Percentiles rank a stretch among this genome's conserved stretches.
These are phyloP conservation scores for Lasiosphaeria ovina DNA, from an alignment of 495 filamentous ascomycete species.

Conservation along the genomic window DNA sequence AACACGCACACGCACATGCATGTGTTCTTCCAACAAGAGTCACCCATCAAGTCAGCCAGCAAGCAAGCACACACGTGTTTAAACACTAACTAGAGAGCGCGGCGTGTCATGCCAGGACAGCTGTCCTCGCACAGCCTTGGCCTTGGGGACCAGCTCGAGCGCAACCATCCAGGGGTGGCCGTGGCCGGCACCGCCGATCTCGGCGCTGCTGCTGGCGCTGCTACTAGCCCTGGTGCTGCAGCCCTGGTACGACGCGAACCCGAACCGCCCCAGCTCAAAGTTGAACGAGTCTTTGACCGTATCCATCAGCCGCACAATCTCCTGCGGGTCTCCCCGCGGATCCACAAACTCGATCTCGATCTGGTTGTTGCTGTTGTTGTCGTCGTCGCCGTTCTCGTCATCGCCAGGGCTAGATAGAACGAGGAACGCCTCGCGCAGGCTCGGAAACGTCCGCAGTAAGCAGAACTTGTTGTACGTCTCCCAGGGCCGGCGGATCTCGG, in stretches of 20 bases:
- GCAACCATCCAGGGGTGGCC: neutral
- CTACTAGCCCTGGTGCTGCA: no score
- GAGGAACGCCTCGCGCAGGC: constrained; percentile 35
- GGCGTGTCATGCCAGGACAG: neutral
- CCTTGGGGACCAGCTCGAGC: neutral
- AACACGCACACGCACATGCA: no score
- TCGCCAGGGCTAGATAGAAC: neutral
- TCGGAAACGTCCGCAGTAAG: constrained; percentile 43
- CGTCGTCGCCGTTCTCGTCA: constrained; percentile 12
- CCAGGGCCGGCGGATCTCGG: constrained; percentile 49
- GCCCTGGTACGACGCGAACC: neutral
- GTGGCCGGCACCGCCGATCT: neutral
- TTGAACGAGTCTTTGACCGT: constrained; percentile 41
- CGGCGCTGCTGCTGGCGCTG: neutral
- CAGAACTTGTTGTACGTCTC: constrained; percentile 53
- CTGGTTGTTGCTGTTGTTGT: neutral
- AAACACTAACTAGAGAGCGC: neutral
- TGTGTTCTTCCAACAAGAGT: no score
- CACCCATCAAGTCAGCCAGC: no score
- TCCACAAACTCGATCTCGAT: constrained; percentile 36
- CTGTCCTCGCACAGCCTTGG: neutral
- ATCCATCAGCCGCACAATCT: constrained; percentile 37
- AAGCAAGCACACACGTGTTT: neutral
- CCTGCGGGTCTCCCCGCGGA: constrained; percentile 30
- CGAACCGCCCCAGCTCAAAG: constrained; percentile 31